Conservation (phyloP, 306 rosid genomes). For the Urtica urens region DNA sequence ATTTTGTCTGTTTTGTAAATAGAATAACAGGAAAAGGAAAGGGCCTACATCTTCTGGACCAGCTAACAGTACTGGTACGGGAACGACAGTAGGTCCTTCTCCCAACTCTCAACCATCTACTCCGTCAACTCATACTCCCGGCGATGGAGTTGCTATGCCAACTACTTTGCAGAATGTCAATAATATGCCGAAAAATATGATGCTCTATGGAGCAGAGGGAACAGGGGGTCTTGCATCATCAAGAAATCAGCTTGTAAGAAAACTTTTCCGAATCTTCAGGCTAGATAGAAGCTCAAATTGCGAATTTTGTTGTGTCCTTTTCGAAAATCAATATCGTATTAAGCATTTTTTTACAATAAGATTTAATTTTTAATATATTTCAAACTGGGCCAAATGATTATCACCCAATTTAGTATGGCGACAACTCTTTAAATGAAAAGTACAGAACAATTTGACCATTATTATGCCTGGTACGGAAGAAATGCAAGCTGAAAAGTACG, state of each 20-base stretch:
- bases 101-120: slow-evolving; percentile 94
- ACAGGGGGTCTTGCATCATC: slow-evolving; percentile 82
- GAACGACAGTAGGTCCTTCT: slow-evolving; percentile 80
- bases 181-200: slow-evolving; percentile 52
- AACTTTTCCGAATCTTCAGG: slow-evolving; percentile 12
- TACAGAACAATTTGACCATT: slow-evolving; percentile 11
- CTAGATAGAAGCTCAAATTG: too few species aligned
- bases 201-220: slow-evolving; percentile 65
- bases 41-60: slow-evolving; percentile 91
- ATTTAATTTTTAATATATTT: background rate
- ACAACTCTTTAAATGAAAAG: slow-evolving; percentile 1
- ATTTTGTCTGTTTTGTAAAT: slow-evolving; percentile 16
- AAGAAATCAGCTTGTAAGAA: slow-evolving; percentile 79
- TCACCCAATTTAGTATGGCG: background rate
- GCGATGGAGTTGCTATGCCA: slow-evolving; percentile 60
- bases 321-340: too few species aligned
- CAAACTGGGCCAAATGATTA: background rate
- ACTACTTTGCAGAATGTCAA: slow-evolving; percentile 63
- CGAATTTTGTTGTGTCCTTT: too few species aligned
- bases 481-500: too few species aligned
- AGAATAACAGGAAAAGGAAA: slow-evolving; percentile 81
- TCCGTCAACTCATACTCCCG: slow-evolving; percentile 92
- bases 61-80: slow-evolving; percentile 96
- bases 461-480: background rate
- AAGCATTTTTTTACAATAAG: too few species aligned